Evolutionary conservation across 169 alveolate species (phyloP).

Genomic region (Eimeria maxima): DNA sequence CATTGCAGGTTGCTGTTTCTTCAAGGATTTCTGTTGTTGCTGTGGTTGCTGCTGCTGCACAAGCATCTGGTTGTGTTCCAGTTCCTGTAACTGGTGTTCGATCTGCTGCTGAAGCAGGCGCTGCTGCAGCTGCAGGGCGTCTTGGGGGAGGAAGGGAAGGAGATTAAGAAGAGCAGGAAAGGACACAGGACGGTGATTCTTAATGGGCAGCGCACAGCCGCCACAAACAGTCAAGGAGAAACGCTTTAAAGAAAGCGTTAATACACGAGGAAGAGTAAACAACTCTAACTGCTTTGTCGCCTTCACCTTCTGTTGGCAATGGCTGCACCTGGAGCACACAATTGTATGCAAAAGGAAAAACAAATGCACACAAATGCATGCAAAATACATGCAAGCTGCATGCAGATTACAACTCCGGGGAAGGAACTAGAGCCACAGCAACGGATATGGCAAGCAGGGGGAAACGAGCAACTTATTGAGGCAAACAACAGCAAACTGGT

Average conservation of each 20-base stretch:
- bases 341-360: neutral
- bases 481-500: no score
- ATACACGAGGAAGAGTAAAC: slow-evolving; percentile 45
- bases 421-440: no score
- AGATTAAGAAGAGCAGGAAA: slow-evolving; percentile 73
- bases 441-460: no score
- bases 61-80: neutral
- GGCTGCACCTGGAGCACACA: slow-evolving; percentile 52
- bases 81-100: neutral
- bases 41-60: slow-evolving; percentile 9
- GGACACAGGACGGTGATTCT: slow-evolving; percentile 58
- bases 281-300: slow-evolving; percentile 79
- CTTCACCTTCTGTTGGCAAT: slow-evolving; percentile 67
- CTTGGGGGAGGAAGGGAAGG: slow-evolving; percentile 56
- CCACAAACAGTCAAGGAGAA: slow-evolving; percentile 4
- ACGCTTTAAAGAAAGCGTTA: slow-evolving; percentile 69
- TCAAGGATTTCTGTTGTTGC: slow-evolving; percentile 13
- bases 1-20: neutral
- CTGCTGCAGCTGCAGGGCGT: slow-evolving; percentile 46
- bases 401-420: neutral
- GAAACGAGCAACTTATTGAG: no score
- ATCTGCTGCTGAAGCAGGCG: slow-evolving; percentile 67
- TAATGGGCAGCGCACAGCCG: slow-evolving; percentile 19
- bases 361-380: neutral
- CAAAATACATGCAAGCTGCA: neutral